Evolutionary conservation across 345 rosid genomes (phyloP), one percentile per base, ranked within the genome.

Genomic region (Leavenworthia alabamica): DNA sequence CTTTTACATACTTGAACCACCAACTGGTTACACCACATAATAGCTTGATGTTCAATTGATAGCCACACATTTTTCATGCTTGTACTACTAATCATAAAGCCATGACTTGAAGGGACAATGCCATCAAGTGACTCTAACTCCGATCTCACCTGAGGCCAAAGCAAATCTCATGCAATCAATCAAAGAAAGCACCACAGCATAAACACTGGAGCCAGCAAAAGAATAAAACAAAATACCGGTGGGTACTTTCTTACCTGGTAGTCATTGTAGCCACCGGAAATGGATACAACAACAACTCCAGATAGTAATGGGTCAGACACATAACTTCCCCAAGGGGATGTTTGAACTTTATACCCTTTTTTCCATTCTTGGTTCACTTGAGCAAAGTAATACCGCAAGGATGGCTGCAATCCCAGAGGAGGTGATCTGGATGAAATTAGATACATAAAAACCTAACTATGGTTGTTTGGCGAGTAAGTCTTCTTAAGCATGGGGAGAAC

Each of bases 1-100:
- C 4, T 41, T 60, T 54, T 39, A 76, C 97, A 79, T 61, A 89
- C 99, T 79, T 89, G 99, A 63, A 89, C 87, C 79, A 87, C 99
- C 49, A 93, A 61, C 75, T 93, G 97, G 77, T 93, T 89, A 74
- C 99, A 93, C 99, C 99, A 93, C 60, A 93, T 56, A 56, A 93
- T 93, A 73, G 94, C 91, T 71, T 89, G 99, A 76, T 93, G 99
- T 75, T 93, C 99, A 97, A 93, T 87, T 16, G 99, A 93, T 56
- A 93, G 66, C 97, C 97, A 93, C 35, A 89, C 99, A 70, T 89
- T 93, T 79, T 79, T 89, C 90, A 85, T 80, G 67, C 91, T 82
- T 19, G 94, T 84, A 78, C 95, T 89, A 67, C 90, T 84, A 61
- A 93, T 78, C 83, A 81, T 80, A 77, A 93, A 88, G 57, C 99